Evolutionary conservation across 768 basidiomycete species (phyloP).

Genomic region (Dioszegia aurantiaca): DNA sequence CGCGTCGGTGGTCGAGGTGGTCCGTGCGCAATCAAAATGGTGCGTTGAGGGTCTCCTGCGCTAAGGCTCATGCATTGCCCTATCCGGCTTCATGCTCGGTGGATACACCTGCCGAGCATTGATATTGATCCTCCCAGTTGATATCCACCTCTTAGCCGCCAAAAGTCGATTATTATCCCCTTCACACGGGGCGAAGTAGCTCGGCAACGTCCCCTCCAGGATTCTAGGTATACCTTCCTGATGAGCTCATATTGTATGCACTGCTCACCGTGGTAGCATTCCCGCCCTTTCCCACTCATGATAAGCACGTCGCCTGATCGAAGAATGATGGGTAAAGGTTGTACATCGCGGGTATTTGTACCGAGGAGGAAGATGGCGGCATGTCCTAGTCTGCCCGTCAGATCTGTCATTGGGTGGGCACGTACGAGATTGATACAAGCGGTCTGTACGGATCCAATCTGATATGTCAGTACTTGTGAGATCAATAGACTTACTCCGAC

Average conservation of each 20-base stretch:
- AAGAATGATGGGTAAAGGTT: conserved; percentile 76
- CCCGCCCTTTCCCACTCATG: conserved; percentile 84
- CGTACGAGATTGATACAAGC: conserved; percentile 85
- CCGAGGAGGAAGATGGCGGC: conserved; percentile 88
- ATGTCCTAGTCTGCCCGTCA: conserved; percentile 68
- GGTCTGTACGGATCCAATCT: conserved; percentile 81
- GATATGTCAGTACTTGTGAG: conserved; percentile 1
- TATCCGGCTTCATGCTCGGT: conserved; percentile 30
- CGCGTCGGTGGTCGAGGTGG: not conserved
- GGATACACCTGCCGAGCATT: conserved; percentile 73
- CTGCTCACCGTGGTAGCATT: conserved; percentile 84
- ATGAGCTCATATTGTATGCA: not conserved
- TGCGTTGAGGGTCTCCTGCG: not conserved
- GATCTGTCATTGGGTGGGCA: conserved; percentile 40
- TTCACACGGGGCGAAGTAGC: conserved; percentile 46
- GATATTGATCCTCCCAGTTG: conserved; percentile 68
- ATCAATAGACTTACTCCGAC: conserved; percentile 60
- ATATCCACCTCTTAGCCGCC: conserved; percentile 41
- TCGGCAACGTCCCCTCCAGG: conserved; percentile 73
- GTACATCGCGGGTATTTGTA: conserved; percentile 68
- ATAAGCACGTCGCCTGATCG: conserved; percentile 87
- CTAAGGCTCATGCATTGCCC: conserved; percentile 6
- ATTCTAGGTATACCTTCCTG: conserved; percentile 79
- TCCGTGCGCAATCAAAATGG: not conserved
- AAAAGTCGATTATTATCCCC: conserved; percentile 16